Conservation (phyloP, 2,329 filamentous ascomycete genomes). For the Trichophyton verrucosum region DNA sequence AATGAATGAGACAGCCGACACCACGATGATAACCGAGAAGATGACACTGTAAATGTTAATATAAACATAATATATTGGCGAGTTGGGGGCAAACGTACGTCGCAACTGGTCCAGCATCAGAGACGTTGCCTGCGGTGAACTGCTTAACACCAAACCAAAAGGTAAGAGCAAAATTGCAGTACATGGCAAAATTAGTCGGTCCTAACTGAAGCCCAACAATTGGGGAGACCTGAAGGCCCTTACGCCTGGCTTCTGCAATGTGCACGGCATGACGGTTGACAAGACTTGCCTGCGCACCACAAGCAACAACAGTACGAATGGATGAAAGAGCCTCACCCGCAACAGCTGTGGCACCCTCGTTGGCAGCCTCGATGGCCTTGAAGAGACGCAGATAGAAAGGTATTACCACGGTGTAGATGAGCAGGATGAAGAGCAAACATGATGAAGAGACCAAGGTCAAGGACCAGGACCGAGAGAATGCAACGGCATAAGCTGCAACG, state of each 20-base stretch:
- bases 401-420: conserved; percentile 22
- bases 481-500: conserved; percentile 38
- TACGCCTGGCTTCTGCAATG: conserved; percentile 26
- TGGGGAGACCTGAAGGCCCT: conserved; percentile 20
- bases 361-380: conserved; percentile 26
- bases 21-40: conserved; percentile 22
- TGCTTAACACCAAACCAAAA: conserved; percentile 30
- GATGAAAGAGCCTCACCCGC: conserved; percentile 33
- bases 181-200: conserved; percentile 27
- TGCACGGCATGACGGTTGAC: conserved; percentile 25
- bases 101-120: conserved; percentile 26
- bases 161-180: conserved; percentile 24
- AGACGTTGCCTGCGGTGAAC: conserved; percentile 24
- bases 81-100: conserved; percentile 16
- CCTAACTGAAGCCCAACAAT: conserved; percentile 23
- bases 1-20: conserved; percentile 10
- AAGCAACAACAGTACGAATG: conserved; percentile 34
- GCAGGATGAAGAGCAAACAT: conserved; percentile 32
- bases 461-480: conserved; percentile 42
- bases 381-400: conserved; percentile 25
- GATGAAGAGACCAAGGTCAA: conserved; percentile 41
- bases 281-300: conserved; percentile 31
- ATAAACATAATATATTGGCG: background rate
- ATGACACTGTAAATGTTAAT: conserved; percentile 20
- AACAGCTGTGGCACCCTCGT: conserved; percentile 27